Evolutionary conservation across 129 eudicot species (phyloP), one percentile per base, ranked within the genome.

Genomic region (Dittrichia graveolens): DNA sequence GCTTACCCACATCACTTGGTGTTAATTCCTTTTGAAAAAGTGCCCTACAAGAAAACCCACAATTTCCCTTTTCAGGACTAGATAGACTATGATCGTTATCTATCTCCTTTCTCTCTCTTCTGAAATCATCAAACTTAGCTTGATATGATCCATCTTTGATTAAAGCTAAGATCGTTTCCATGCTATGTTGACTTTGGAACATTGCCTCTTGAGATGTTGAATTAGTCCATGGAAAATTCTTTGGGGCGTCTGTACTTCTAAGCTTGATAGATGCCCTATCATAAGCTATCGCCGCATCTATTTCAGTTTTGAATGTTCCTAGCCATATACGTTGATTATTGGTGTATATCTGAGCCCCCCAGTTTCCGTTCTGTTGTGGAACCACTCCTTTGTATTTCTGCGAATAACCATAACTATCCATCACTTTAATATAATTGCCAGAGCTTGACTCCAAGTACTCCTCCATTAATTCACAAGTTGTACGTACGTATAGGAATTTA

Each of bases 331-430:
- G 75, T 8, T 80, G 88, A 34, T 89, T 87, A 39, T 91, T 82
- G 37, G 89, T 88, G 60, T 89, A 92, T 19, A 92, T 85, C 53
- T 92, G 96, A 3, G 97, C 94, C 6, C 97, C 97, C 96, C 94
- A 92, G 8, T 89, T 83, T 5, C 96, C 97, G 38, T 89, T 89
- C 11, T 49, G 79, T 67, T 85, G 90, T 10, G 74, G 63, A 24
- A 86, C 93, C n/a, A 88, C 97, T 1, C 97, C 97, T 81, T 84
- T 92, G 82, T 78, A 92, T 74, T 64, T 83, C 7, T 81, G 84
- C 15, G 54, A 72, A 76, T 71, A 81, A 65, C 40, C 67, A 7
- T 66, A 61, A 9, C 44, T 71, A 6, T 70, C 65, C 14, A 69
- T 34, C 38, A 43, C 64, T 18, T 62, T 62, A 48, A 11, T 37